These are phyloP conservation scores for Boletellus deceptivus DNA, from an alignment of 1,284 basidiomycete genomes.

Conservation along the genomic window DNA sequence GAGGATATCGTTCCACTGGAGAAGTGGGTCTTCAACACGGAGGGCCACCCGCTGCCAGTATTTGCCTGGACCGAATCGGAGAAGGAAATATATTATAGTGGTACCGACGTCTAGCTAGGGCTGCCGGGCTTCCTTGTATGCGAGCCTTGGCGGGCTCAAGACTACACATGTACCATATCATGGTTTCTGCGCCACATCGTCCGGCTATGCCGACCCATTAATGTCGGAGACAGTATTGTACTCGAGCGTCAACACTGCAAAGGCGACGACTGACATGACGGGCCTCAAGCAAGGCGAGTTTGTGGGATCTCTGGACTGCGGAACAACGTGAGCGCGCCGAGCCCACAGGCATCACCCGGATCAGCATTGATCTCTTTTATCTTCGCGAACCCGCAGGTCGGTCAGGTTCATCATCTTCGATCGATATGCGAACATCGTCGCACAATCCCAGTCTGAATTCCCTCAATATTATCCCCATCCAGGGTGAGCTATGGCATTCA, in stretches of 20 bases:
- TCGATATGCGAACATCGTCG: slow-evolving; percentile 83
- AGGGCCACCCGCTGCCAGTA: slow-evolving; percentile 78
- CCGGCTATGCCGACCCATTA: too few species aligned
- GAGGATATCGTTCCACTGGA: slow-evolving; percentile 63
- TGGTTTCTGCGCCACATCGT: too few species aligned
- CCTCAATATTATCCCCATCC: slow-evolving; percentile 89
- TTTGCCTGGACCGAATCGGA: slow-evolving; percentile 62
- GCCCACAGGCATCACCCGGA: background rate
- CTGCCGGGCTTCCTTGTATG: background rate
- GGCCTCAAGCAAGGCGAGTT: slow-evolving; percentile 66
- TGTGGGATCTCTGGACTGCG: slow-evolving; percentile 88
- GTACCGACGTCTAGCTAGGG: background rate
- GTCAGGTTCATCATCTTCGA: slow-evolving; percentile 96
- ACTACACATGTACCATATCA: background rate
- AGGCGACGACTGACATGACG: slow-evolving; percentile 29
- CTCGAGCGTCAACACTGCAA: background rate
- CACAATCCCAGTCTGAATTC: slow-evolving; percentile 87
- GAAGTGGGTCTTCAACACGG: slow-evolving; percentile 84
- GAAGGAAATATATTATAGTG: slow-evolving; percentile 41
- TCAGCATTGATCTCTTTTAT: slow-evolving; percentile 1
- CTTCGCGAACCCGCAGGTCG: slow-evolving; percentile 53
- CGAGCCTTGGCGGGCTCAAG: too few species aligned
- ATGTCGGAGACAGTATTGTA: background rate
- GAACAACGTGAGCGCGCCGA: slow-evolving; percentile 73
- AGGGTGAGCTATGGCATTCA: slow-evolving; percentile 49